These are phyloP conservation scores for Saccharomyces jurei DNA, from an alignment of 805 yeast species.

Conservation along the genomic window DNA sequence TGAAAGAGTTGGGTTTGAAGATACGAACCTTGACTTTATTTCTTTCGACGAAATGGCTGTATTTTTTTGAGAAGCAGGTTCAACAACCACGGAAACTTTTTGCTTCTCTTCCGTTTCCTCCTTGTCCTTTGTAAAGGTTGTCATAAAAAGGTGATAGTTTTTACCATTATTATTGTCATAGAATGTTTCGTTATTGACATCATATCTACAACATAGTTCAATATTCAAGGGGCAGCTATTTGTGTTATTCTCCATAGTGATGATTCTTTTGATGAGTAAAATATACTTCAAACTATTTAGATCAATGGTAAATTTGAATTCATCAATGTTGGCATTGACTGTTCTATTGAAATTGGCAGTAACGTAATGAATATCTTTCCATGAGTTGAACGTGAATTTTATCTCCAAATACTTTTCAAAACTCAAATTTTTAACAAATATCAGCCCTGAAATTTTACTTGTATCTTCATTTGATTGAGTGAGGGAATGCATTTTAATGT, in stretches of 20 bases:
- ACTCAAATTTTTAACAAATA: conserved; percentile 27
- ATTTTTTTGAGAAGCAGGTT: background rate
- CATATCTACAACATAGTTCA: conserved; percentile 29
- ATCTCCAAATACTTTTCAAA: conserved; percentile 29
- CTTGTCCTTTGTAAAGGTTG: background rate
- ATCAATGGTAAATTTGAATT: conserved; percentile 26
- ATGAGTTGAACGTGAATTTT: conserved; percentile 28
- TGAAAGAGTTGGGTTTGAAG: background rate
- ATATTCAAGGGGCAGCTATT: conserved; percentile 15
- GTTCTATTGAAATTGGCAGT: conserved; percentile 22
- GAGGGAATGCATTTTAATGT: conserved; percentile 19
- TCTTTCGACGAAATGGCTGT: background rate
- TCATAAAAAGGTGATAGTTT: conserved; percentile 18
- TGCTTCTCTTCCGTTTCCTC: background rate
- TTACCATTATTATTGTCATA: conserved; percentile 31
- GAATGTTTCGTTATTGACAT: conserved; percentile 28
- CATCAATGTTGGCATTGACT: conserved; percentile 22
- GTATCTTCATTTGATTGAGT: conserved; percentile 6
- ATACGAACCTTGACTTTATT: background rate
- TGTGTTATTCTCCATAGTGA: conserved; percentile 7
- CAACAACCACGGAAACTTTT: background rate
- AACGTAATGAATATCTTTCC: conserved; percentile 29
- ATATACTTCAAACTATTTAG: conserved; percentile 23
- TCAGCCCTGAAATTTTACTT: conserved; percentile 20
- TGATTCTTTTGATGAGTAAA: conserved; percentile 18